Evolutionary conservation across 441 rosid genomes (phyloP), one percentile per base, ranked within the genome.

Genomic region (Corymbia citriodora): DNA sequence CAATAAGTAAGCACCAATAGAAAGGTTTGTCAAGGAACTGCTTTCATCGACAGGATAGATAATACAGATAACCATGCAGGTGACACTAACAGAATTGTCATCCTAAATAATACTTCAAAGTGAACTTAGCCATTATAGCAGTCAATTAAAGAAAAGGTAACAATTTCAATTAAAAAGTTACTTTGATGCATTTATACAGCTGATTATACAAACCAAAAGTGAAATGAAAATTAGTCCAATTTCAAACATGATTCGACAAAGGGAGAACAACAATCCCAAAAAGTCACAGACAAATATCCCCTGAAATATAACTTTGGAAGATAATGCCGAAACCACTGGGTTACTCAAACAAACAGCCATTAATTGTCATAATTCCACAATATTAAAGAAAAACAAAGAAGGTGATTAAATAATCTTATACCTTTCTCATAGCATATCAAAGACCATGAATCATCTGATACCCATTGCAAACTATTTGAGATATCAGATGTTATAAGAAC

Each of bases 11-110:
- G 87, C 88, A 89, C 88, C 83, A 89, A 59, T 49, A 88, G 29
- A 70, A 87, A 90, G 87, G 91, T 59, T 87, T n/a, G 57, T 65
- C 70, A 91, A 88, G 61, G 54, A 70, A 74, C 19, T 45, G n/a
- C 27, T 79, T 79, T 79, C 85, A 45, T 45, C 12, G 85, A 79
- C 25, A 79, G 52, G 10, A 52, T 52, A 79, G 85, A 48, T 45
- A 79, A 79, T 79, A 52, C 85, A 12, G 52, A 79, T 23, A 79
- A 79, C n/a, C n/a, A 45, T 79, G 23, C 52, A 0, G n/a, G n/a
- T 7, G n/a, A 79, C 13, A 79, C 85, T 1, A 45, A 79, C 6
- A 45, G 52, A 45, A 48, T 23, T n/a, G 23, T 45, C n/a, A 25
- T 79, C 52, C 52, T 45, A 79, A 21, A 45, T 48, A 79, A 23